These are phyloP conservation scores for Penicillium bialowiezense DNA, from an alignment of 495 filamentous ascomycete species.

Conservation along the genomic window DNA sequence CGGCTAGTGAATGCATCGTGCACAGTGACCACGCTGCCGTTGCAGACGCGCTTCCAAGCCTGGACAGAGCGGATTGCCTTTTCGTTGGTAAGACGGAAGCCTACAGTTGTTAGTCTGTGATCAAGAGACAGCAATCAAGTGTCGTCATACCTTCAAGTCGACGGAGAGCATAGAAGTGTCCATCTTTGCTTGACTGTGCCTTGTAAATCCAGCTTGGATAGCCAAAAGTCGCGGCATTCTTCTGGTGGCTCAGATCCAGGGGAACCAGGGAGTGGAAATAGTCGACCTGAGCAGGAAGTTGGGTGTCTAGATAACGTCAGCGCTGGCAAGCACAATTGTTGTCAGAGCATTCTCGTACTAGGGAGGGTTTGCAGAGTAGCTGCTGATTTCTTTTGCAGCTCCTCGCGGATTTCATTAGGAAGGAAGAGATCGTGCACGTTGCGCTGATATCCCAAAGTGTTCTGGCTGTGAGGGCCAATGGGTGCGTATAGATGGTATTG, in stretches of 20 bases:
- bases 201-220: conserved; percentile 94
- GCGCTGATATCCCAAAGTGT: conserved; percentile 75
- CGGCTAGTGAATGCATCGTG: conserved; percentile 92
- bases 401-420: conserved; percentile 76
- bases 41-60: conserved; percentile 86
- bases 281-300: conserved; percentile 71
- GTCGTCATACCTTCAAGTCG: conserved; percentile 68
- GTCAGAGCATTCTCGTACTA: conserved; percentile 50
- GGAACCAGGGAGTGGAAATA: conserved; percentile 88
- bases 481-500: conserved; percentile 94
- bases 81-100: conserved; percentile 81
- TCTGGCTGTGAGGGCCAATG: conserved; percentile 75
- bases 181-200: conserved; percentile 84
- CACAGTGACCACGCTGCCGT: conserved; percentile 78
- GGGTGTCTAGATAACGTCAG: conserved; percentile 47
- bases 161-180: conserved; percentile 77
- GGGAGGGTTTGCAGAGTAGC: conserved; percentile 81
- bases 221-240: conserved; percentile 71
- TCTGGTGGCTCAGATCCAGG: conserved; percentile 77
- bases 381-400: conserved; percentile 83
- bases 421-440: conserved; percentile 88
- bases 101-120: conserved; percentile 30
- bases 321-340: not conserved
- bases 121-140: not conserved
- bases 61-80: conserved; percentile 80